Base-by-base conservation (phyloP, 2,329 filamentous ascomycete species). In the Blastomyces percursus region DNA sequence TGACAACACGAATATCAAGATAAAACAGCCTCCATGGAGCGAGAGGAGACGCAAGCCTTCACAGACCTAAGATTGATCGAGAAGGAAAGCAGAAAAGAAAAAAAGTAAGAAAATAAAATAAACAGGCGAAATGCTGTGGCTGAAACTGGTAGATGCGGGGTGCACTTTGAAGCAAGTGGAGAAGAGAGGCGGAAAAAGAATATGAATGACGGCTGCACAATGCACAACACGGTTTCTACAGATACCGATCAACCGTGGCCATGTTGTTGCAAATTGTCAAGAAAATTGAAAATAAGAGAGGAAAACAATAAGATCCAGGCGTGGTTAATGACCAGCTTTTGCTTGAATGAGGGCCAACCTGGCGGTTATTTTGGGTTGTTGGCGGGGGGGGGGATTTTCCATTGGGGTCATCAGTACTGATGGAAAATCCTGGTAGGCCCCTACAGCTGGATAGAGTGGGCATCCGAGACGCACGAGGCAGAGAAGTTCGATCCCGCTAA, bases 191-290 rank as follows among this genome's bases (percentile, higher is more conserved):
- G 16, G 21, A 32, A 46, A 59, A 48, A 35, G 16, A 21, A 32
- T 46, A 59, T 59, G 56, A 30, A 32, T 40, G 42, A 44, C 56
- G 40, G 56, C 56, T 19, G 56, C 24, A 59, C 42, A 44, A 40
- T 35, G 56, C 24, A 59, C 42, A 44, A 40, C 38, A 59, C 21
- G 42, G 14, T 40, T 40, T 21, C 40, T n/a, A 48, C 42, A 21
- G 42, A 59, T 16, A 24, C 24, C 42, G 11, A 48, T 59, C 56
- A 59, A 48, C 21, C 21, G n/a, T 21, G 56, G 42, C 38, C 21
- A 48, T 19, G 21, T 40, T 27, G 40, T 32, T 46, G 24, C 16
- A 38, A 48, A 48, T 59, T 59, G 21, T 27, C 24, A 46, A 32
- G 55, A 24, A 30, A 16, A 32, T 27, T n/a, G 35, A 35, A 24